Conservation (phyloP, 345 rosid species). For the Arabidopsis arenosa region DNA sequence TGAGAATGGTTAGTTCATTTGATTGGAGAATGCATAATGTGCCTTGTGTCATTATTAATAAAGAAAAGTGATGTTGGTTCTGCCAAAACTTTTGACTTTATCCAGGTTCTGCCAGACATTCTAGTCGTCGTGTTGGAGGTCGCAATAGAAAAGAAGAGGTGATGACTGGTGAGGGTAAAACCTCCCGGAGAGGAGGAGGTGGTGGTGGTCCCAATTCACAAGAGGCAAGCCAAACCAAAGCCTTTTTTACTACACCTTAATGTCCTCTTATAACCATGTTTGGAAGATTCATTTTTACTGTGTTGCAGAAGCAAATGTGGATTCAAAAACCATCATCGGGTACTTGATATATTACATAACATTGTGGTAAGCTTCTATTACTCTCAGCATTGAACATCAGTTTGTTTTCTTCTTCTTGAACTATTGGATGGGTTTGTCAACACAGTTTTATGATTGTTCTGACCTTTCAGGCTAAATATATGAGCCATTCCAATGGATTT, state of each 20-base stretch:
- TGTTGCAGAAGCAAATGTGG: conserved; percentile 83
- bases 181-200: conserved; percentile 60
- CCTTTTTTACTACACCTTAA: background rate
- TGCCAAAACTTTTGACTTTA: conserved; percentile 13
- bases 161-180: conserved; percentile 54
- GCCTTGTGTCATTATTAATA: conserved; percentile 5
- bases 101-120: conserved; percentile 55
- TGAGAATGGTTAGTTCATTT: conserved; percentile 51
- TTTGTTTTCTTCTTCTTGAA: background rate
- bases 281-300: conserved; percentile 29
- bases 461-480: conserved; percentile 41
- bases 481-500: conserved; percentile 39
- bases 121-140: conserved; percentile 49
- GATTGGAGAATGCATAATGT: conserved; percentile 23
- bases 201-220: conserved; percentile 56
- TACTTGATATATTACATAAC: conserved; percentile 50
- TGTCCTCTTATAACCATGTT: conserved; percentile 24
- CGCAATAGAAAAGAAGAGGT: conserved; percentile 50
- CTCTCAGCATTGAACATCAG: background rate
- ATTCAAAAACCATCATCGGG: conserved; percentile 76
- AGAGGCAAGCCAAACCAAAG: conserved; percentile 56
- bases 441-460: conserved; percentile 6
- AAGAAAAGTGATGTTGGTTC: background rate
- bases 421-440: background rate
- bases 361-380: conserved; percentile 43